A percentile compares a stretch with the other conserved stretches of the same genome.
These are phyloP conservation scores for Passiflora organensis DNA, from an alignment of 345 rosid species.

Conservation along the genomic window DNA sequence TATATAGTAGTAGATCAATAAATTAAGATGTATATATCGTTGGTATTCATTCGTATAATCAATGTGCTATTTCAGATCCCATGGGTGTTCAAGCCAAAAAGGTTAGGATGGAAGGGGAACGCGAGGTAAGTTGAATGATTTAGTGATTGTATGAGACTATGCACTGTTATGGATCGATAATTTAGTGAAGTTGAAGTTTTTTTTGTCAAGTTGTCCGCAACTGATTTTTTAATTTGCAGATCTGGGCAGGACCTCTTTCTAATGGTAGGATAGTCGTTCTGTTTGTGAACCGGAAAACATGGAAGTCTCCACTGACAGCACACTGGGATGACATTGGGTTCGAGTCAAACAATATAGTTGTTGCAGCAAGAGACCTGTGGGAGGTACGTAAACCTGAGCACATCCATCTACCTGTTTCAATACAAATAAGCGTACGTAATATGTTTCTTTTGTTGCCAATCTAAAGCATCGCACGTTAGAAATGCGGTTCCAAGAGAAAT, in stretches of 20 bases:
- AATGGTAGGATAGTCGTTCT: constrained; percentile 10
- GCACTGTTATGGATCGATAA: too few species aligned
- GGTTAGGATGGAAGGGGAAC: constrained; percentile 37
- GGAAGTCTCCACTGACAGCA: constrained; percentile 9
- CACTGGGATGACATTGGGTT: constrained; percentile 43
- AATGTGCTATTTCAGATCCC: too few species aligned
- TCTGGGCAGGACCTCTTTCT: constrained; percentile 22
- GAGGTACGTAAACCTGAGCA: constrained; percentile 27
- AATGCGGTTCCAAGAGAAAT: constrained; percentile 10
- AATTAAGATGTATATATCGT: not conserved
- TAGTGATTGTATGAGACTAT: not conserved
- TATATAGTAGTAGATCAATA: not conserved
- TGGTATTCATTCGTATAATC: too few species aligned
- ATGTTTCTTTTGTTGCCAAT: not conserved
- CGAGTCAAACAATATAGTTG: constrained; percentile 27
- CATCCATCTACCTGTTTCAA: not conserved
- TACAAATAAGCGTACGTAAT: too few species aligned
- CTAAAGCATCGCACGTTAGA: constrained; percentile 6
- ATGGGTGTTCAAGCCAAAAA: constrained; percentile 42
- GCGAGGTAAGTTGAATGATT: constrained; percentile 19
- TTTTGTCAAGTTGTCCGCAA: too few species aligned
- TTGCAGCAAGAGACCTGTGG: constrained; percentile 63
- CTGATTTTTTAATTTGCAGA: too few species aligned
- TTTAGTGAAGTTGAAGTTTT: too few species aligned
- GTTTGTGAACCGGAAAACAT: constrained; percentile 12